Base-by-base conservation (phyloP, 2,329 filamentous ascomycete species). In the Monosporascus sp. region DNA sequence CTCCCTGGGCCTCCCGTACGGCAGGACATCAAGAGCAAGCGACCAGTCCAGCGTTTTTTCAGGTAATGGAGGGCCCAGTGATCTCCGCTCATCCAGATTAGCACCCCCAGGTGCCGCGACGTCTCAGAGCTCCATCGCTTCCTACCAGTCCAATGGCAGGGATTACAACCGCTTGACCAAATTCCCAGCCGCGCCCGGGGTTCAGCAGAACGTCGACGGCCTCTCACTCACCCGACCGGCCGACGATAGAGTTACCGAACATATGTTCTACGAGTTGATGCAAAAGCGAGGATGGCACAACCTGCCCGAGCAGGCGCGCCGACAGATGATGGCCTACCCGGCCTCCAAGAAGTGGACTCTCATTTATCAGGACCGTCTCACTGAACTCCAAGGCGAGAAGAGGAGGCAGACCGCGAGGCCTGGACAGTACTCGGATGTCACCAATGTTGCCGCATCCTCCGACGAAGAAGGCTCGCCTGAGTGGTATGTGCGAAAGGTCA, bases 251-350 rank as follows among this genome's bases (percentile, higher is more conserved):
- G 76, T 96, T 16, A 88, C 97, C 46, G 91, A 97, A 68, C 86
- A 92, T 66, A 90, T 96, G 77, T 97, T 97, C 66, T 79, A 92
- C 65, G 87, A 91, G 50, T 76, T 99, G 60, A 97, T 99, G 94
- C 90, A 96, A 66, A 97, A 97, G 74, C 85, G 94, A 74, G 94
- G 93, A 60, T 97, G 92, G 90, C 94, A 96, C 74, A 95, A 95
- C 71, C 77, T 99, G 59, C 94, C 94, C 5, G 94, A 99, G 67
- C 91, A 96, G 74, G 94, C 94, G 31, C 85, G 88, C 62, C 82
- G 93, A 57, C 94, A 97, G 76, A 97, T 99, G 93, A 83, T 94
- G 73, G 91, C 91, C 38, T 97, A 99, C 69, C 90, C 92, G 16
- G 83, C 94, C 8, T 84, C 86, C 59, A 97, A 97, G 79, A 99